These are phyloP conservation scores for Lagenaria siceraria DNA, from an alignment of 306 rosid genomes.

Conservation along the genomic window DNA sequence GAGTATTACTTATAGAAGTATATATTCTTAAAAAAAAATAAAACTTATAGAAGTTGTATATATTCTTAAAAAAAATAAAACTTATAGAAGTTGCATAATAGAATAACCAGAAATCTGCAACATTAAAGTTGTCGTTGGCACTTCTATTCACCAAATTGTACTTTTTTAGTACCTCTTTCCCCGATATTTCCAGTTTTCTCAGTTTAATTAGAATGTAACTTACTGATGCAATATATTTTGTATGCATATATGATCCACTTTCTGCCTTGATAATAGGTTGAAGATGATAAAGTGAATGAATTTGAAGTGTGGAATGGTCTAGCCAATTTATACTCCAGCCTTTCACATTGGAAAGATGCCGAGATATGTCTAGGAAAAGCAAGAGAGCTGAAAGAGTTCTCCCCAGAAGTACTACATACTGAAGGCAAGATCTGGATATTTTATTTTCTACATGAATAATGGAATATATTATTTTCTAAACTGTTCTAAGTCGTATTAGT, in stretches of 20 bases:
- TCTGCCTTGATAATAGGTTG: conserved; percentile 29
- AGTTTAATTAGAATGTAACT: background rate
- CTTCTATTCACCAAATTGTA: background rate
- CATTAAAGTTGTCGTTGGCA: background rate
- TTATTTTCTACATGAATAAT: background rate
- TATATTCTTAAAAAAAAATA: background rate
- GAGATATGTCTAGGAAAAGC: conserved; percentile 86
- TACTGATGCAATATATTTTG: background rate
- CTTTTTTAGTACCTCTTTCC: background rate
- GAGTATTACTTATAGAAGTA: background rate
- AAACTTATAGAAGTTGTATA: background rate
- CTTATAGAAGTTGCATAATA: background rate
- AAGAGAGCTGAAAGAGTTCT: conserved; percentile 46
- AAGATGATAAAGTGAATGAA: conserved; percentile 59
- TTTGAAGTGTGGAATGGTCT: conserved; percentile 92
- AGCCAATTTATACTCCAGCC: conserved; percentile 76
- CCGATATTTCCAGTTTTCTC: background rate
- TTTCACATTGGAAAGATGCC: conserved; percentile 87
- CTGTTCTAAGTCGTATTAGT: background rate
- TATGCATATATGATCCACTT: background rate
- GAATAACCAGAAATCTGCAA: background rate
- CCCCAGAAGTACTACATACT: conserved; percentile 45
- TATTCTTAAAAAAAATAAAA: background rate
- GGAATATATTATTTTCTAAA: background rate
- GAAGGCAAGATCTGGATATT: conserved; percentile 53